Evolutionary conservation across 331 rosid species (phyloP), one percentile per base, ranked within the genome.

Genomic region (Pyrus hybrid): DNA sequence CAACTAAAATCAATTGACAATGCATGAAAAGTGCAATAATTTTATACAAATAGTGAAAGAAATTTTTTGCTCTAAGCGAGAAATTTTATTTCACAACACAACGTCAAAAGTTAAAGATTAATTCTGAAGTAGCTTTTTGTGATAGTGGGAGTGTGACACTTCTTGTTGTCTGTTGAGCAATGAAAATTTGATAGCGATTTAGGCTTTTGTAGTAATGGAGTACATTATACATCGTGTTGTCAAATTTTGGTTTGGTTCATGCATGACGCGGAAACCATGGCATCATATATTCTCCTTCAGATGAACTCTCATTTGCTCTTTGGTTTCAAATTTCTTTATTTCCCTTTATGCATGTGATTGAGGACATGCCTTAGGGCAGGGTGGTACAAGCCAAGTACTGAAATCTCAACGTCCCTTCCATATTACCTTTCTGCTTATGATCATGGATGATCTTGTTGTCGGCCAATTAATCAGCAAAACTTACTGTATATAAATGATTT

Each of bases 301-400:
- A 72, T 73, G 81, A 76, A 69, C 62, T 58, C 41, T 70, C 25
- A 73, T 30, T 72, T 45, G 21, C 20, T 67, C 60, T 51, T 78
- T 32, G 33, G 45, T 51, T 37, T 8, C 2, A 13, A 2, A 12
- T 12, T 66, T 57, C 21, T 11, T 5, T 12, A 0, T 1, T 37
- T 20, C 26, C 65, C 37, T 37, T 63, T 74, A 41, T 72, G 76
- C 71, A 70, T 54, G 70, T n/a, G 49, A 41, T 57, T 13, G 65
- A 70, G 61, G 77, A 68, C 73, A 71, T 61, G 79, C 37, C 70
- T 25, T 10, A 49, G 49, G 29, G 33, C 9, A 12, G 67, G 25
- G 51, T 74, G 72, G 86, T 83, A 83, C 84, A 49, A 79, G 76
- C 43, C 57, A 76, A 83, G 81, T 83, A 80, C 84, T 71, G 41